Conservation (phyloP, 345 rosid species). For the Cardamine chenopodiifolia region DNA sequence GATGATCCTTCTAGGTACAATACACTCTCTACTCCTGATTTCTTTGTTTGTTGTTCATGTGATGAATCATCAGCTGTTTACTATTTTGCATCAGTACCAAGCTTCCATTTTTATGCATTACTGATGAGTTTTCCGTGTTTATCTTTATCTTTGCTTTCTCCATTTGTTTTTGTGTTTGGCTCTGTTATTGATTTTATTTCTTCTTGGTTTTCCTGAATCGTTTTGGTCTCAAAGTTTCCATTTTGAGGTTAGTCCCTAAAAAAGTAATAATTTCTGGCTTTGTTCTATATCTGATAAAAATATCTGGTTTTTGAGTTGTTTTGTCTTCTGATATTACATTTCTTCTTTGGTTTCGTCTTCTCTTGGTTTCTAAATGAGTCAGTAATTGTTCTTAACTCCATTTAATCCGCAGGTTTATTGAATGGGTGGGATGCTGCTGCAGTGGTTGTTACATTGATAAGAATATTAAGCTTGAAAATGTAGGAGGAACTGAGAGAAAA, state of each 20-base stretch:
- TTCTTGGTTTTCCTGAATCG: background rate
- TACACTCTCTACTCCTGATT: background rate
- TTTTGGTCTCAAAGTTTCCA: slow-evolving; percentile 16
- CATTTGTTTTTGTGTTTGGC: background rate
- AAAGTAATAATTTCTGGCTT: background rate
- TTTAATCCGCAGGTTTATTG: slow-evolving; percentile 58
- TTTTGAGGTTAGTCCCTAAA: background rate
- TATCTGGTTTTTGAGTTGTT: background rate
- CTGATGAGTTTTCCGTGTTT: background rate
- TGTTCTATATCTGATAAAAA: slow-evolving; percentile 4
- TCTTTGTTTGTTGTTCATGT: background rate
- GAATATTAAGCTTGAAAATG: slow-evolving; percentile 41
- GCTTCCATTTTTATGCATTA: background rate
- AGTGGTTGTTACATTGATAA: slow-evolving; percentile 43
- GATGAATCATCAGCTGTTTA: background rate
- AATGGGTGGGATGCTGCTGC: slow-evolving; percentile 87
- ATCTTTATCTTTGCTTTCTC: background rate
- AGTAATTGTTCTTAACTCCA: background rate
- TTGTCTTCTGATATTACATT: slow-evolving; percentile 3
- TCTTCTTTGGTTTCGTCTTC: slow-evolving; percentile 8
- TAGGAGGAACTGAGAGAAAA: slow-evolving; percentile 42
- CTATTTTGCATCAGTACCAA: slow-evolving; percentile 10
- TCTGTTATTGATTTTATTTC: background rate
- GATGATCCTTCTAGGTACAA: slow-evolving; percentile 76
- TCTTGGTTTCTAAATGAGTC: background rate